These are phyloP conservation scores for Helminthosporium solani DNA, from an alignment of 2,329 filamentous ascomycete species.

Conservation along the genomic window DNA sequence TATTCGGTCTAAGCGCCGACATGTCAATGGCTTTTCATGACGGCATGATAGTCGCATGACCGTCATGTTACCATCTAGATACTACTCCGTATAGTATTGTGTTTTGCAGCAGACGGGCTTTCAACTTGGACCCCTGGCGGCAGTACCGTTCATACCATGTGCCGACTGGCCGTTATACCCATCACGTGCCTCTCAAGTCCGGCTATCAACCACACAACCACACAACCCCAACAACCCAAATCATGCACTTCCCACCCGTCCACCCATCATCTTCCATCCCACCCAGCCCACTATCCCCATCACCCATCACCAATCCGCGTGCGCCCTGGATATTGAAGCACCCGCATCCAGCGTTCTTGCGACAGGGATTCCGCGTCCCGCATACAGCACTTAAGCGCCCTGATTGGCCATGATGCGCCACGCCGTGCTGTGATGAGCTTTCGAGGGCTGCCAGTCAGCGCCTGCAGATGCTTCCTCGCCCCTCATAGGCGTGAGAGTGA, in stretches of 20 bases:
- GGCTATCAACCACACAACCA: no score
- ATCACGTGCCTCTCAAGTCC: no score
- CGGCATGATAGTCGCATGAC: neutral
- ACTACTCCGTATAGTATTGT: no score
- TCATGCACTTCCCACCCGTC: no score
- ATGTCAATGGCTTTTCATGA: neutral
- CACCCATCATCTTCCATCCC: neutral
- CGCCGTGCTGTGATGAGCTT: slow-evolving; percentile 31
- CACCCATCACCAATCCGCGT: neutral
- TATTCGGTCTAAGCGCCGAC: slow-evolving; percentile 1
- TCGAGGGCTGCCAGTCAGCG: slow-evolving; percentile 35
- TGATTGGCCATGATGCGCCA: slow-evolving; percentile 27
- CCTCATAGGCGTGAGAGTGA: slow-evolving; percentile 9
- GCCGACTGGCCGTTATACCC: no score
- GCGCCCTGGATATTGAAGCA: slow-evolving; percentile 4
- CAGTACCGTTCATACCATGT: no score
- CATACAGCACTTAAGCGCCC: slow-evolving; percentile 5
- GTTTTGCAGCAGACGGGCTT: no score
- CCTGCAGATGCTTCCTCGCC: slow-evolving; percentile 25
- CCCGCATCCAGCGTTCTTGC: neutral
- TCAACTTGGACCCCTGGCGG: no score
- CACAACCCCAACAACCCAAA: no score
- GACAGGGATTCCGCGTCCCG: slow-evolving; percentile 4
- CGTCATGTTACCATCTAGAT: neutral
- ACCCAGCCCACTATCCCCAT: neutral